Conservation (phyloP, 768 basidiomycete species). For the Plicaturopsis crispa region DNA sequence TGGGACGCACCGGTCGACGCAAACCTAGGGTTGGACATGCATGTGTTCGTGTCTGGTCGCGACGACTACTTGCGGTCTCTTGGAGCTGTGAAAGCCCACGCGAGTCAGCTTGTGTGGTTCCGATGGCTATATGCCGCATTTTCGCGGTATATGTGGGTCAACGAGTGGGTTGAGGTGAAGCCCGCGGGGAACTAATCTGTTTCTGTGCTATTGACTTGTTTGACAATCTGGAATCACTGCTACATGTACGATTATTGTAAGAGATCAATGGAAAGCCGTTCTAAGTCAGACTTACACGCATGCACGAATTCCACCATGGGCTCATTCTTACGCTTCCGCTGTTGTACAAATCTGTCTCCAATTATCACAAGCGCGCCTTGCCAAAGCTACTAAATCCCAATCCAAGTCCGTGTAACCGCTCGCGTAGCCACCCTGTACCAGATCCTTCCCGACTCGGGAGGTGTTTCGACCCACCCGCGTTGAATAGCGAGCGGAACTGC, state of each 20-base stretch:
- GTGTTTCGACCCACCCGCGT: too few relatives aligned
- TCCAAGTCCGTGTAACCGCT: conserved; percentile 24
- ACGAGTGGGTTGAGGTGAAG: conserved; percentile 61
- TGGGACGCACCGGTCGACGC: conserved; percentile 9
- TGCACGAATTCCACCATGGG: conserved; percentile 3
- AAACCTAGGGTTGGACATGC: conserved; percentile 12
- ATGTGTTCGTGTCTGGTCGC: conserved; percentile 51
- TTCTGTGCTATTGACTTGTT: conserved; percentile 9
- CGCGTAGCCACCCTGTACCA: conserved; percentile 34
- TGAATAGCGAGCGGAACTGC: conserved; percentile 22
- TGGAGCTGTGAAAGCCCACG: conserved; percentile 65
- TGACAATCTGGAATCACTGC: too few relatives aligned
- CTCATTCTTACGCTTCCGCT: conserved; percentile 5
- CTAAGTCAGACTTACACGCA: not conserved
- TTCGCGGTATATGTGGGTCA: conserved; percentile 91
- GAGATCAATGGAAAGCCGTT: conserved; percentile 8
- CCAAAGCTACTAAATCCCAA: conserved; percentile 5
- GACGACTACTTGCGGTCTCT: conserved; percentile 48
- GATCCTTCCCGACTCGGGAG: conserved; percentile 28
- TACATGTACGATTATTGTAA: too few relatives aligned
- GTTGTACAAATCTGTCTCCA: not conserved
- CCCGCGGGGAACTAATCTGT: conserved; percentile 8
- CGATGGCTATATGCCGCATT: conserved; percentile 76
- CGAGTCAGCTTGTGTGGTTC: conserved; percentile 83
- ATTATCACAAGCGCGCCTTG: conserved; percentile 2